These are phyloP conservation scores for Gossypium davidsonii DNA, from an alignment of 441 rosid species.

Conservation along the genomic window DNA sequence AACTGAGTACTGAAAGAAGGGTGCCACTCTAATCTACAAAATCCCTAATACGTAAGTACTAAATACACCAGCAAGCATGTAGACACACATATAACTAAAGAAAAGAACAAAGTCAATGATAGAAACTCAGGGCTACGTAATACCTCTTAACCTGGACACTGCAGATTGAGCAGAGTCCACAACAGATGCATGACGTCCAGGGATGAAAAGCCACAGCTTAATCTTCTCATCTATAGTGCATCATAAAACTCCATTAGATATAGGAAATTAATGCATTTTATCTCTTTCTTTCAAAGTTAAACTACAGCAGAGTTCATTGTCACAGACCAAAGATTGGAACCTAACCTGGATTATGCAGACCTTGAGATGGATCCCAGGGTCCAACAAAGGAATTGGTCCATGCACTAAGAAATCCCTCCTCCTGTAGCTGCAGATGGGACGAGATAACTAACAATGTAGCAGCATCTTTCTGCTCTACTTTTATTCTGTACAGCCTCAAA, in stretches of 20 bases:
- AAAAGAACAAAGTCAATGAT: neutral
- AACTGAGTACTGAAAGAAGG: slow-evolving; percentile 3
- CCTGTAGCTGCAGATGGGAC: slow-evolving; percentile 82
- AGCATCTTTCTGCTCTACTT: slow-evolving; percentile 80
- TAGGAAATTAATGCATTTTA: neutral
- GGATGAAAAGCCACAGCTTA: slow-evolving; percentile 99
- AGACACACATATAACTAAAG: neutral
- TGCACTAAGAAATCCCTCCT: slow-evolving; percentile 80
- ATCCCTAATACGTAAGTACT: neutral
- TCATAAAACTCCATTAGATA: neutral
- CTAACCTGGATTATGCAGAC: slow-evolving; percentile 95
- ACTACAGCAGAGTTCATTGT: neutral
- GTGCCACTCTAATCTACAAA: neutral
- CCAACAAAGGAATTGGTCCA: slow-evolving; percentile 99
- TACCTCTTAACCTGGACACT: slow-evolving; percentile 86
- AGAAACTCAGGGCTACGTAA: slow-evolving; percentile 2
- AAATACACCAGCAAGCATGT: neutral
- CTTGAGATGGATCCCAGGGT: slow-evolving; percentile 99
- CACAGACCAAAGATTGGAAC: slow-evolving; percentile 4
- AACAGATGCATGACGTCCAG: slow-evolving; percentile 70
- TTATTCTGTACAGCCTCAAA: slow-evolving; percentile 41
- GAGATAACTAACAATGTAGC: slow-evolving; percentile 83
- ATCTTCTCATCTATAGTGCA: slow-evolving; percentile 77
- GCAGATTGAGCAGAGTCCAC: slow-evolving; percentile 79
- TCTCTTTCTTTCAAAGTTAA: slow-evolving; percentile 5